Percentiles rank a stretch among this genome's conserved stretches.
These are phyloP conservation scores for Kwoniella pini DNA, from an alignment of 768 basidiomycete species.

Conservation along the genomic window DNA sequence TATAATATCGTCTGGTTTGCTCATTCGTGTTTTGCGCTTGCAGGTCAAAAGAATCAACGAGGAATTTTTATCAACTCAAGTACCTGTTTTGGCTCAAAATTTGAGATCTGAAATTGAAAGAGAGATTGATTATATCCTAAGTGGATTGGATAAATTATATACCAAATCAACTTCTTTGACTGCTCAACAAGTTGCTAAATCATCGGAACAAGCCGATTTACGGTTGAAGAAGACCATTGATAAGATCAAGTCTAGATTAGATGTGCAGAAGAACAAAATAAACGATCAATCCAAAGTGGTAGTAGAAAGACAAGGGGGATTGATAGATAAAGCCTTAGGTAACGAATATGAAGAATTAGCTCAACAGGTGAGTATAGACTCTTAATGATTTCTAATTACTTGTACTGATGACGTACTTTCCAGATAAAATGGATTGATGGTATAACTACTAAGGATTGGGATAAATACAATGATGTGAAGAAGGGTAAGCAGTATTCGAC, in stretches of 20 bases:
- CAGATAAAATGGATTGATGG: constrained; percentile 43
- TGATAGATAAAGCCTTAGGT: constrained; percentile 22
- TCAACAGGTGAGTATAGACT: constrained; percentile 25
- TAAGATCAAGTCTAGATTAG: constrained; percentile 30
- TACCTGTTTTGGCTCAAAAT: constrained; percentile 25
- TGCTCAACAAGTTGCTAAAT: constrained; percentile 29
- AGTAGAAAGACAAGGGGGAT: constrained; percentile 19
- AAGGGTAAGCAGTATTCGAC: constrained; percentile 12
- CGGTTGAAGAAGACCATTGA: constrained; percentile 24
- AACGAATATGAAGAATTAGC: constrained; percentile 26
- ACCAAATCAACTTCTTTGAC: constrained; percentile 30
- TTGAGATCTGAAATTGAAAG: constrained; percentile 31
- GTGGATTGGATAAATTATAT: constrained; percentile 48
- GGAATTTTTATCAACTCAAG: constrained; percentile 12
- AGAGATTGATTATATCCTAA: constrained; percentile 40
- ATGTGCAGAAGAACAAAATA: constrained; percentile 10
- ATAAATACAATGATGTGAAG: constrained; percentile 18
- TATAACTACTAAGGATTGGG: constrained; percentile 37
- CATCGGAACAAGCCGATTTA: constrained; percentile 34
- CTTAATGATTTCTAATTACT: constrained; percentile 24
- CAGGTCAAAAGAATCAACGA: constrained; percentile 13
- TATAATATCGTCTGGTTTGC: neutral
- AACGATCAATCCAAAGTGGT: constrained; percentile 24
- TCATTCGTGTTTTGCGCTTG: neutral
- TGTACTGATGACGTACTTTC: constrained; percentile 33